Conservation (phyloP, 768 basidiomycete genomes). For the Mycena filopes region DNA sequence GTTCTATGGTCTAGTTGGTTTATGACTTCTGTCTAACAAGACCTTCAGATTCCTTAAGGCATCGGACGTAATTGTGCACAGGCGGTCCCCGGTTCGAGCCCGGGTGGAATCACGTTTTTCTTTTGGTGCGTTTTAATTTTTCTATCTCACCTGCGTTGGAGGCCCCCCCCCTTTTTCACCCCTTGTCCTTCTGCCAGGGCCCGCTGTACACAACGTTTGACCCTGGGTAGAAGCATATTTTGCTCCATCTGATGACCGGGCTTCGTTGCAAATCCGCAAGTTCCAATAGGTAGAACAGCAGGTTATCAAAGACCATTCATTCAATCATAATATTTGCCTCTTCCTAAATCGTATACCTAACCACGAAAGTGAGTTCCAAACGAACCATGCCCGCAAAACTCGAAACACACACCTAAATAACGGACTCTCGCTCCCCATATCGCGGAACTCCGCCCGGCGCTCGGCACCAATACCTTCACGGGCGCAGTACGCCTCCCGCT, state of each 20-base stretch:
- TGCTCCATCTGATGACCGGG: too few species aligned
- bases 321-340: too few species aligned
- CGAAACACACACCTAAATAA: conserved; percentile 56
- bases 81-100: conserved; percentile 32
- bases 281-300: too few species aligned
- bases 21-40: conserved; percentile 28
- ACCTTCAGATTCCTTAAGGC: not conserved
- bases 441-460: conserved; percentile 46
- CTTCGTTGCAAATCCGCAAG: too few species aligned
- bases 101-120: conserved; percentile 27
- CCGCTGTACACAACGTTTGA: too few species aligned
- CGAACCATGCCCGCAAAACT: not conserved
- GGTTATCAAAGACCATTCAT: too few species aligned
- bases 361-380: not conserved
- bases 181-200: too few species aligned
- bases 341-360: conserved; percentile 2
- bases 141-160: not conserved
- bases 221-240: too few species aligned
- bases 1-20: conserved; percentile 33
- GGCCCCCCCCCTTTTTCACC: too few species aligned
- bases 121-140: not conserved
- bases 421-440: conserved; percentile 60
- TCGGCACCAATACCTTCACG: conserved; percentile 48
- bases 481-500: conserved; percentile 53
- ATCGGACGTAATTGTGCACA: conserved; percentile 13